phyloP scores from a whole-genome alignment of 441 rosid species.

The Francoa sonchifolia region DNA sequence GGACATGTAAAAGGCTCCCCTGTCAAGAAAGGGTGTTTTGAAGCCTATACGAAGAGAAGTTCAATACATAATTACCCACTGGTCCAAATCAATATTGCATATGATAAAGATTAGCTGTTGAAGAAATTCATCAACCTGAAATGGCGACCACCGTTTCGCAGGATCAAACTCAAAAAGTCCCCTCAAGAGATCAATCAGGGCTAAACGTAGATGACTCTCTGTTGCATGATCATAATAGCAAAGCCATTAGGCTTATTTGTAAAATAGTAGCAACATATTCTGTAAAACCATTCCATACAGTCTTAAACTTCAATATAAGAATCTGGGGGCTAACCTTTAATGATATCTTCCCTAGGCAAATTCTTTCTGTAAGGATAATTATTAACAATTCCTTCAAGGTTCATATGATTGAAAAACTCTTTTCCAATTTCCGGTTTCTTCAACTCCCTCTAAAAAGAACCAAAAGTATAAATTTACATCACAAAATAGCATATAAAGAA shows the following conservation, averaged over 20 bases:
- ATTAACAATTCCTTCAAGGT: conserved; percentile 84
- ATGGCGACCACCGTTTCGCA: conserved; percentile 97
- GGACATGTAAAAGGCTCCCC: conserved; percentile 97
- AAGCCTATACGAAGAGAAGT: conserved; percentile 56
- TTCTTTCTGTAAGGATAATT: conserved; percentile 81
- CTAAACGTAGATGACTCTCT: conserved; percentile 83
- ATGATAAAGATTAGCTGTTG: too few species aligned
- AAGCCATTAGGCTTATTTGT: conserved; percentile 13
- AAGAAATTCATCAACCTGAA: conserved; percentile 52
- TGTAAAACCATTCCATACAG: not conserved
- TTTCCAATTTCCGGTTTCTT: conserved; percentile 83
- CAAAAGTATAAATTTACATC: too few species aligned
- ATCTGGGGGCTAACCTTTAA: conserved; percentile 48
- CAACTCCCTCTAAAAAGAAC: conserved; percentile 80
- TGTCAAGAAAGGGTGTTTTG: conserved; percentile 94
- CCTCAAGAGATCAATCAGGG: conserved; percentile 91
- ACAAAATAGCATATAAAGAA: too few species aligned
- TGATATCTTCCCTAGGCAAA: conserved; percentile 64
- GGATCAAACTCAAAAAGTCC: conserved; percentile 99
- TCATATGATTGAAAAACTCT: conserved; percentile 87
- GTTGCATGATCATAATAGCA: conserved; percentile 18
- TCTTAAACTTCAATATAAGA: conserved; percentile 6
- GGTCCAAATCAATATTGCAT: too few species aligned
- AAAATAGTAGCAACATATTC: conserved; percentile 5
- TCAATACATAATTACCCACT: too few species aligned